These are phyloP conservation scores for Paramecium octaurelia DNA, from an alignment of 73 alveolate species.

Conservation along the genomic window DNA sequence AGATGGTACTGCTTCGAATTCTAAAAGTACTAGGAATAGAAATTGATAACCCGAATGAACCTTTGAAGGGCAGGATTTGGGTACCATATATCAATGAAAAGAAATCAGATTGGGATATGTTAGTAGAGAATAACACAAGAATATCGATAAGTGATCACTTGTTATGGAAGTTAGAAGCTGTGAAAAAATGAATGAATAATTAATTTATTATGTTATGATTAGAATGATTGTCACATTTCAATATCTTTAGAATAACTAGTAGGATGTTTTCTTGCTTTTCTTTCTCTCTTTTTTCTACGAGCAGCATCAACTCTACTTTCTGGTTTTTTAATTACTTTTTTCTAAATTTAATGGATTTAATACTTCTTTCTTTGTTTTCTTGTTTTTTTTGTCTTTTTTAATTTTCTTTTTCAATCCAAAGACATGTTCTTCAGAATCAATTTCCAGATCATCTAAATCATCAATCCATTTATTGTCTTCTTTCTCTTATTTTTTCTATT, in stretches of 20 bases:
- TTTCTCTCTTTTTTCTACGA: not conserved
- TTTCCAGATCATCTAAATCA: not conserved
- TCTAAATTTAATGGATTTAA: not conserved
- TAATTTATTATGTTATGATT: not conserved
- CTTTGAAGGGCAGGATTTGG: conserved; percentile 74
- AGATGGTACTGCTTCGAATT: not conserved
- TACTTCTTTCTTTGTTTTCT: not conserved
- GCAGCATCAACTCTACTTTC: not conserved
- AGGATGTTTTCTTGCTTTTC: not conserved
- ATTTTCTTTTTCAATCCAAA: not conserved
- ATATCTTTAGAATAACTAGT: not conserved
- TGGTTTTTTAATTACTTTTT: not conserved
- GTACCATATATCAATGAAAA: conserved; percentile 72
- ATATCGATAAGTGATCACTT: conserved; percentile 63
- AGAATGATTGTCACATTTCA: not conserved
- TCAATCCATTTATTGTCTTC: conserved; percentile 14
- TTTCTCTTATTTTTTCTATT: not conserved
- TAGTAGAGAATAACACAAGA: conserved; percentile 65
- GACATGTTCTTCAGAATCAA: not conserved
- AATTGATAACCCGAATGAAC: conserved; percentile 73
- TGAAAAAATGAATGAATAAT: not conserved
- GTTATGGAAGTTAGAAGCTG: conserved; percentile 64
- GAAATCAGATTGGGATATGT: conserved; percentile 68
- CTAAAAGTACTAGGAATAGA: conserved; percentile 58
- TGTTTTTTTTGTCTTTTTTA: not conserved